Percentiles rank a stretch among this genome's conserved stretches.
Conservation (phyloP, 768 basidiomycete genomes). For the Tricholoma saponaceum region DNA sequence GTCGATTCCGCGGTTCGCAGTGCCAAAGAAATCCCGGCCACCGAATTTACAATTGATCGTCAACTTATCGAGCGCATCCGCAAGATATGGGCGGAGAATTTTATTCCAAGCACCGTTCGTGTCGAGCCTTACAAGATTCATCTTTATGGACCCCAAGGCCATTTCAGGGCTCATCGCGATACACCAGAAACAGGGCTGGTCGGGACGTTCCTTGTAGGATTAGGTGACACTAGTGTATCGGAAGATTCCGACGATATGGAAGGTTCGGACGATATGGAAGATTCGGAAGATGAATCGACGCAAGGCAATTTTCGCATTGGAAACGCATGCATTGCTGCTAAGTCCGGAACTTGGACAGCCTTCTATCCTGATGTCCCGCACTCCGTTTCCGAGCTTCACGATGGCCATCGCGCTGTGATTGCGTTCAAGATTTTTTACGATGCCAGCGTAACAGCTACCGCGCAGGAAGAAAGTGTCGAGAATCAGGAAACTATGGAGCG, state of each 20-base stretch:
- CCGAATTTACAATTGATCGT: slow-evolving; percentile 1
- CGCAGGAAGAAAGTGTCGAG: no score
- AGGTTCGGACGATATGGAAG: no score
- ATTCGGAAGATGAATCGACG: no score
- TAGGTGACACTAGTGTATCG: slow-evolving; percentile 22
- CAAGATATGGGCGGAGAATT: slow-evolving; percentile 6
- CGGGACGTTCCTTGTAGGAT: slow-evolving; percentile 28
- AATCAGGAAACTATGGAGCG: no score
- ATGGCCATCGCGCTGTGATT: slow-evolving; percentile 23
- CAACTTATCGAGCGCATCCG: slow-evolving; percentile 1
- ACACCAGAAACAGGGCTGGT: slow-evolving; percentile 23
- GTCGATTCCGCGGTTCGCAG: background rate
- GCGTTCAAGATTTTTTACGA: slow-evolving; percentile 24
- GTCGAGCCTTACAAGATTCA: slow-evolving; percentile 30
- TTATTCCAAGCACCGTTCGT: slow-evolving; percentile 18
- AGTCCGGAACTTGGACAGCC: slow-evolving; percentile 19
- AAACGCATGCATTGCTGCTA: background rate
- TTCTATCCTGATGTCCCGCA: slow-evolving; percentile 29
- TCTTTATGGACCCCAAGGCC: slow-evolving; percentile 23
- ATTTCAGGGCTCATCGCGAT: slow-evolving; percentile 24
- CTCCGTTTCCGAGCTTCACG: slow-evolving; percentile 8
- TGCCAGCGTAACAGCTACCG: no score
- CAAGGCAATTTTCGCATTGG: slow-evolving; percentile 5
- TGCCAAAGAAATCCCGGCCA: slow-evolving; percentile 3
- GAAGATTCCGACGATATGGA: no score